Conservation (phyloP, 768 basidiomycete species). For the Suillus fuscotomentosus region DNA sequence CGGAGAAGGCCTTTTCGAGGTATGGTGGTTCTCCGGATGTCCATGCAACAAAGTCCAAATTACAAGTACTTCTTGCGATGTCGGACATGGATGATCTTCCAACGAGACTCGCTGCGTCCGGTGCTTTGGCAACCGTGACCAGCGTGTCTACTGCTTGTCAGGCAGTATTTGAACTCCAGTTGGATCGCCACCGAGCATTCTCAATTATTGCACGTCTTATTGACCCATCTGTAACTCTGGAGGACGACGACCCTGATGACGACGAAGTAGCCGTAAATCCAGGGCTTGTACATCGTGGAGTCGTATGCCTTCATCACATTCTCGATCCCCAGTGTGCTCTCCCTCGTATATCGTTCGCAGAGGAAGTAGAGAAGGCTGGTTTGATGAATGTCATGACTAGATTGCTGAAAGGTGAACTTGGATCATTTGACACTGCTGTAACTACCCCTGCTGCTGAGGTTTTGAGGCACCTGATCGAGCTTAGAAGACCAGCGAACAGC, state of each 20-base stretch:
- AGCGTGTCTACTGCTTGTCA: slow-evolving; percentile 58
- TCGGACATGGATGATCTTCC: slow-evolving; percentile 83
- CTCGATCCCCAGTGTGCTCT: slow-evolving; percentile 41
- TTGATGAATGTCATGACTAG: slow-evolving; percentile 51
- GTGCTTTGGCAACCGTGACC: slow-evolving; percentile 82
- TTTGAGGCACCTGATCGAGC: slow-evolving; percentile 40
- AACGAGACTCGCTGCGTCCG: slow-evolving; percentile 88
- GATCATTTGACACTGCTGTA: slow-evolving; percentile 35
- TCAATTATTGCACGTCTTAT: slow-evolving; percentile 65
- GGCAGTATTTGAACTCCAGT: slow-evolving; percentile 61
- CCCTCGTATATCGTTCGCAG: slow-evolving; percentile 41
- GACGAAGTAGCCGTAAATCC: slow-evolving; percentile 39
- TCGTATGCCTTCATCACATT: slow-evolving; percentile 72
- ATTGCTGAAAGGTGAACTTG: slow-evolving; percentile 43
- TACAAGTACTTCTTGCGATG: slow-evolving; percentile 82
- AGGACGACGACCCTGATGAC: slow-evolving; percentile 35
- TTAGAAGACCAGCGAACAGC: background rate
- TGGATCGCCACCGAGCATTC: slow-evolving; percentile 62
- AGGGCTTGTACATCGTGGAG: slow-evolving; percentile 75
- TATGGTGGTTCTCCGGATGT: slow-evolving; percentile 53
- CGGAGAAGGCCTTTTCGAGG: slow-evolving; percentile 71
- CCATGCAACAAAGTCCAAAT: slow-evolving; percentile 47
- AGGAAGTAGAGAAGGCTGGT: slow-evolving; percentile 52
- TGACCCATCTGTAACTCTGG: slow-evolving; percentile 47
- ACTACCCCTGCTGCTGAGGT: slow-evolving; percentile 50